Evolutionary conservation across 2,329 filamentous ascomycete species (phyloP).

Genomic region (Gnomoniopsis smithogilvyi): DNA sequence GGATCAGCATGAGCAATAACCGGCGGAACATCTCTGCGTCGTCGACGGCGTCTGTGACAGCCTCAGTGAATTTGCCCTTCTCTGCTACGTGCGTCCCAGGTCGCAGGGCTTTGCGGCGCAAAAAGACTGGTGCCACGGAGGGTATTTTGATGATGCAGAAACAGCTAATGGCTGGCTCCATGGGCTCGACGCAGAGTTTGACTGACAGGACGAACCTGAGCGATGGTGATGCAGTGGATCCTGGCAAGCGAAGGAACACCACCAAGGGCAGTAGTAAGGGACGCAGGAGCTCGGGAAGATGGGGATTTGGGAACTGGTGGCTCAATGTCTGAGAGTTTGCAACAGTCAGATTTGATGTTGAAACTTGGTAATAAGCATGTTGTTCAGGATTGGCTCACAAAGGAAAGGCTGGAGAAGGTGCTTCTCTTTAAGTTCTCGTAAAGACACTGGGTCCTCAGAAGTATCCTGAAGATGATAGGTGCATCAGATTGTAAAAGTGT

Average conservation of each 20-base stretch:
- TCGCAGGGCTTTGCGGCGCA: background rate
- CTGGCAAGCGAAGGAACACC: conserved; percentile 3
- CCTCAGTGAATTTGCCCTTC: background rate
- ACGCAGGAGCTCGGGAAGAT: conserved; percentile 11
- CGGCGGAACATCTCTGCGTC: background rate
- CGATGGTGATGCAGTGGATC: background rate
- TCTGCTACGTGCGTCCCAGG: background rate
- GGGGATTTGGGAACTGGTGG: conserved; percentile 18
- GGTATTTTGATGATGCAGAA: background rate
- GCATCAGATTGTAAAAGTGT: too few species aligned
- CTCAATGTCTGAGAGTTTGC: conserved; percentile 5
- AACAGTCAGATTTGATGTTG: too few species aligned
- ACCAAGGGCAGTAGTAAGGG: conserved; percentile 5
- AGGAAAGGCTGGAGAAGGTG: background rate
- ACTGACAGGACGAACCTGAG: conserved; percentile 14
- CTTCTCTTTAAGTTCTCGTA: background rate
- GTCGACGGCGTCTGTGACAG: background rate
- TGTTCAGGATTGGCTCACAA: background rate
- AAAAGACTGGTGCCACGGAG: background rate
- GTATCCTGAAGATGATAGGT: too few species aligned
- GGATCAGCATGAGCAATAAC: background rate
- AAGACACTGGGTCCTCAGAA: too few species aligned
- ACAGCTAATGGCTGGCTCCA: background rate
- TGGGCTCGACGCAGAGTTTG: conserved; percentile 5
- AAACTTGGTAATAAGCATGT: too few species aligned